Evolutionary conservation across 495 filamentous ascomycete genomes (phyloP).

Genomic region (Tuber magnatum): DNA sequence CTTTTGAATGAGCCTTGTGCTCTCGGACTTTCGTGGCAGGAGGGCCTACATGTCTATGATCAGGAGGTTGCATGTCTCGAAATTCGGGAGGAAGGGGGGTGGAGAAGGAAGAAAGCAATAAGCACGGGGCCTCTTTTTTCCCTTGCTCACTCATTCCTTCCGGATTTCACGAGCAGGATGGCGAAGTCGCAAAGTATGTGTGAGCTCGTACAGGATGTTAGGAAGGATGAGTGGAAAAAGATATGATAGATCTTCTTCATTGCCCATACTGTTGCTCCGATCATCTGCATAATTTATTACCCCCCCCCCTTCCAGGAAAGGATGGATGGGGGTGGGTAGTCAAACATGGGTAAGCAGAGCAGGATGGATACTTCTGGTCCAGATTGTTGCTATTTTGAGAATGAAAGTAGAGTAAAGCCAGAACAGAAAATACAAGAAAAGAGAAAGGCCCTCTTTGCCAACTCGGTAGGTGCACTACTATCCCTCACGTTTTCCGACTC

Average conservation of each 20-base stretch:
- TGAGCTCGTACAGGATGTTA: not conserved
- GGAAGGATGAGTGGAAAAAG: not conserved
- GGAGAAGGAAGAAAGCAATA: not conserved
- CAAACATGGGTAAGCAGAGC: not conserved
- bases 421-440: not conserved
- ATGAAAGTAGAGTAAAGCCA: not conserved
- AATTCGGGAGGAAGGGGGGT: not conserved
- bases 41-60: not conserved
- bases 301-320: not conserved
- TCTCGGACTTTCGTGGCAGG: not conserved
- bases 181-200: not conserved
- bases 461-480: slow-evolving; percentile 12
- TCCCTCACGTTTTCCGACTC: slow-evolving; percentile 29
- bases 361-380: not conserved
- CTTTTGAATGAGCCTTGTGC: not conserved
- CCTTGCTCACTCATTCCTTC: not conserved
- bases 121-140: not conserved
- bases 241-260: not conserved
- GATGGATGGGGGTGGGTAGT: not conserved
- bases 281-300: not conserved
- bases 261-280: not conserved
- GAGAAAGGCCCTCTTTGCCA: not conserved
- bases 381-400: not conserved
- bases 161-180: not conserved
- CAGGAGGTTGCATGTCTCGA: not conserved